phyloP scores from a whole-genome alignment of 1,139 yeast species.

The Debaryomyces fabryi region DNA sequence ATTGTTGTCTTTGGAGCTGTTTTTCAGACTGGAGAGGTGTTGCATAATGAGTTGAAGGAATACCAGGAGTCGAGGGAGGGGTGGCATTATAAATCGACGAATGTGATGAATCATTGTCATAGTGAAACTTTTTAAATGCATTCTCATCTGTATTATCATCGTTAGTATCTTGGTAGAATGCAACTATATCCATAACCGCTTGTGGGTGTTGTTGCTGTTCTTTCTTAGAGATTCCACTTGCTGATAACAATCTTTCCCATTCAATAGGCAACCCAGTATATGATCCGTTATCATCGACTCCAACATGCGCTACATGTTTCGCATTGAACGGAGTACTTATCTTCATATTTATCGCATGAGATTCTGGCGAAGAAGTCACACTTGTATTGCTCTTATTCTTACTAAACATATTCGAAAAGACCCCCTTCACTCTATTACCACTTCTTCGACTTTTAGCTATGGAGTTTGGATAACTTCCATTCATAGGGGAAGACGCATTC shows the following conservation, averaged over 20 bases:
- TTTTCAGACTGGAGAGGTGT: slow-evolving; percentile 12
- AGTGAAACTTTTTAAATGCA: slow-evolving; percentile 74
- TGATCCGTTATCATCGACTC: slow-evolving; percentile 84
- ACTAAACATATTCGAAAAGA: slow-evolving; percentile 45
- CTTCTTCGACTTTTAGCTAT: slow-evolving; percentile 28
- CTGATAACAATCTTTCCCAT: slow-evolving; percentile 83
- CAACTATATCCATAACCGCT: slow-evolving; percentile 91
- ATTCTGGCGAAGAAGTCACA: slow-evolving; percentile 20
- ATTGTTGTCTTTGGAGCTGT: slow-evolving; percentile 14
- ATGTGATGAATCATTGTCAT: slow-evolving; percentile 26
- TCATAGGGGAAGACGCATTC: slow-evolving; percentile 15
- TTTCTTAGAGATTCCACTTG: slow-evolving; percentile 80
- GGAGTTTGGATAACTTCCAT: slow-evolving; percentile 13
- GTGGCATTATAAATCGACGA: slow-evolving; percentile 26
- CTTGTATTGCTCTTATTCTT: slow-evolving; percentile 24
- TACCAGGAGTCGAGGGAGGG: slow-evolving; percentile 28
- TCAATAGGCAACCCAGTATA: slow-evolving; percentile 90
- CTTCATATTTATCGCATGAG: slow-evolving; percentile 50
- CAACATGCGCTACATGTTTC: slow-evolving; percentile 91
- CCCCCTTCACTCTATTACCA: slow-evolving; percentile 44
- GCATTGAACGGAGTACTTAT: slow-evolving; percentile 91
- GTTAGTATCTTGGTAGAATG: slow-evolving; percentile 74
- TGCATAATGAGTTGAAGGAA: slow-evolving; percentile 24
- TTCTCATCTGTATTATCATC: slow-evolving; percentile 66
- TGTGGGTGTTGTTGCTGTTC: slow-evolving; percentile 93